phyloP scores from a whole-genome alignment of 2,329 filamentous ascomycete genomes.

The Lecanicillium sp. region DNA sequence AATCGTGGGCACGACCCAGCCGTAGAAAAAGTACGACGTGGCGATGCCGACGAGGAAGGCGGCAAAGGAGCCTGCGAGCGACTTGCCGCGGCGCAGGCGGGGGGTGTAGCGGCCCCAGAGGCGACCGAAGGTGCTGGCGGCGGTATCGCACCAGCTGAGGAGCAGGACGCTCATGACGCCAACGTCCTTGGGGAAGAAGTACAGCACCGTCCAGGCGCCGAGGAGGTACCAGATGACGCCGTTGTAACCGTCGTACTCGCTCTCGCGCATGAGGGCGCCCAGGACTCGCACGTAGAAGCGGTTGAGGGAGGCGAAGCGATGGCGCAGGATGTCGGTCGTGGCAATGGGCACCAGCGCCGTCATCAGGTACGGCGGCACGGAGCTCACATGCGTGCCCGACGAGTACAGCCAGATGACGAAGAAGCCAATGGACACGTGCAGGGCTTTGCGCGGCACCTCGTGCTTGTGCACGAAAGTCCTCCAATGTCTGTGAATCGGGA shows the following conservation, averaged over 20 bases:
- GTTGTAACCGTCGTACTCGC: constrained; percentile 89
- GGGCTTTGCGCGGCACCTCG: constrained; percentile 86
- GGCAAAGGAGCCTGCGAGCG: constrained; percentile 78
- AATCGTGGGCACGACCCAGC: constrained; percentile 65
- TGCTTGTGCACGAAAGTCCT: constrained; percentile 89
- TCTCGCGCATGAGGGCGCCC: constrained; percentile 93
- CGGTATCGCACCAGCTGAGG: constrained; percentile 96
- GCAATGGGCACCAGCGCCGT: constrained; percentile 76
- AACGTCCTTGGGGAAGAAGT: constrained; percentile 87
- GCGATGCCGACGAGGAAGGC: constrained; percentile 76
- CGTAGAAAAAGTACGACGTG: constrained; percentile 83
- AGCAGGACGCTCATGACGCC: constrained; percentile 83
- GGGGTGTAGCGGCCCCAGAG: constrained; percentile 86
- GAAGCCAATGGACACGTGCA: constrained; percentile 97
- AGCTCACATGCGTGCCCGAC: constrained; percentile 64
- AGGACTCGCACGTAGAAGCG: constrained; percentile 75
- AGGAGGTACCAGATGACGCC: constrained; percentile 96
- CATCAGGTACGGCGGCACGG: constrained; percentile 81
- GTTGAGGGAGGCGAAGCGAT: constrained; percentile 76
- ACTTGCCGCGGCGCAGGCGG: constrained; percentile 79
- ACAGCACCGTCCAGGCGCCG: constrained; percentile 78
- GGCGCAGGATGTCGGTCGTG: constrained; percentile 72
- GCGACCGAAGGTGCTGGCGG: constrained; percentile 87
- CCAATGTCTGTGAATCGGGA: constrained; percentile 91
- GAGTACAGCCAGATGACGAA: constrained; percentile 81